These are phyloP conservation scores for Phytophthora brassicae DNA, from an alignment of 352 stramenopile species.

Conservation along the genomic window DNA sequence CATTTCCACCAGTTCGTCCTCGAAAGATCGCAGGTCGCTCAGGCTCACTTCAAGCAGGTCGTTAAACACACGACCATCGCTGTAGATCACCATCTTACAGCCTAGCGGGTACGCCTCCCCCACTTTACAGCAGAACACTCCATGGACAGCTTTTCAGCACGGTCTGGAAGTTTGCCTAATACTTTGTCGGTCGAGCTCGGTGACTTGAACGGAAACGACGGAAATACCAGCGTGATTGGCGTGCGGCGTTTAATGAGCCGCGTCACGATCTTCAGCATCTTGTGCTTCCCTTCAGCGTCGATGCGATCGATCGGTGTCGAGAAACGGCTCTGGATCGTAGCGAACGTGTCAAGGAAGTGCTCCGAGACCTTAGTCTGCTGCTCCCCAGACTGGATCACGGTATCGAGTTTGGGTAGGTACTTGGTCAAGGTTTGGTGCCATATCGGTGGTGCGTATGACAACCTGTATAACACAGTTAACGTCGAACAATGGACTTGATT, in stretches of 20 bases:
- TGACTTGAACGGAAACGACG: conserved; percentile 21
- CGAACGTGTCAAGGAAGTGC: conserved; percentile 20
- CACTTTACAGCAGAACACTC: conserved; percentile 17
- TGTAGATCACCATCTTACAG: conserved; percentile 23
- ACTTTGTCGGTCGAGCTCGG: conserved; percentile 19
- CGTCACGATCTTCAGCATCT: conserved; percentile 19
- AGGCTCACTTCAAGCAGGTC: conserved; percentile 19
- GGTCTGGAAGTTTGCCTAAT: conserved; percentile 17
- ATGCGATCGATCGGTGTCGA: conserved; percentile 11
- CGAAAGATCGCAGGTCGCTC: conserved; percentile 9
- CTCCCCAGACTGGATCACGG: conserved; percentile 1
- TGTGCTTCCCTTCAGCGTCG: conserved; percentile 13
- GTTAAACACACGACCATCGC: conserved; percentile 19
- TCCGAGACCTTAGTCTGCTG: conserved; percentile 15
- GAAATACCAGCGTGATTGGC: conserved; percentile 20
- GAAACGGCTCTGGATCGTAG: conserved; percentile 21
- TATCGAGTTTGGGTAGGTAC: conserved; percentile 2
- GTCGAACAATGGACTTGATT: conserved; percentile 2
- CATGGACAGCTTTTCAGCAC: conserved; percentile 16
- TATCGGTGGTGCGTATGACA: conserved; percentile 5
- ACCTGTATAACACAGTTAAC: not conserved
- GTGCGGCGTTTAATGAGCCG: conserved; percentile 13
- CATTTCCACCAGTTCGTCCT: conserved; percentile 15
- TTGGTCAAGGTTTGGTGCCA: conserved; percentile 16
- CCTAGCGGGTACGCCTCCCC: conserved; percentile 15